A percentile compares a stretch with the other conserved stretches of the same genome.
phyloP scores from a whole-genome alignment of 2,329 filamentous ascomycete species.

The Fusarium sp. region DNA sequence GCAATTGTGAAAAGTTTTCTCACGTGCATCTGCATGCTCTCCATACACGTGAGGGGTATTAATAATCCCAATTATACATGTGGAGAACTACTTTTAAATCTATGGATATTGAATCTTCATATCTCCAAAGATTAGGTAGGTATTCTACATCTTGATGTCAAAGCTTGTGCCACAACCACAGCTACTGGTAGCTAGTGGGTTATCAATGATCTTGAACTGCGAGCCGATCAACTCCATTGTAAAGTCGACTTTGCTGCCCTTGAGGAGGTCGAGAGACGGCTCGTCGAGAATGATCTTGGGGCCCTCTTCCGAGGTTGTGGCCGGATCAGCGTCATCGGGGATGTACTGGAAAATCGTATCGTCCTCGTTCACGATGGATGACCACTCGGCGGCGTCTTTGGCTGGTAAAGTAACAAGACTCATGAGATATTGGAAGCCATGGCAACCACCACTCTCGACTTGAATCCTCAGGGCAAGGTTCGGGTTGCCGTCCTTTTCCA shows the following conservation, averaged over 20 bases:
- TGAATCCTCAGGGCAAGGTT: slow-evolving; percentile 88
- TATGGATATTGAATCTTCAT: slow-evolving; percentile 1
- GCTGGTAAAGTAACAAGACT: slow-evolving; percentile 73
- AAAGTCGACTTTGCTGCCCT: slow-evolving; percentile 95
- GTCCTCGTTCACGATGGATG: slow-evolving; percentile 68
- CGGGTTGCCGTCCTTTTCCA: slow-evolving; percentile 76
- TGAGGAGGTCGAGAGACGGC: slow-evolving; percentile 85
- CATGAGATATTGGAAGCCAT: slow-evolving; percentile 98
- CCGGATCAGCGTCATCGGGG: slow-evolving; percentile 53
- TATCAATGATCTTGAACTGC: slow-evolving; percentile 96
- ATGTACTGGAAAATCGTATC: slow-evolving; percentile 87
- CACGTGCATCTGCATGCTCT: background rate
- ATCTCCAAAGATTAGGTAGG: background rate
- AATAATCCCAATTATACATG: slow-evolving; percentile 22
- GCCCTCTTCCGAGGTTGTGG: slow-evolving; percentile 43
- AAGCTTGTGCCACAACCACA: slow-evolving; percentile 98
- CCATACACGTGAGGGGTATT: slow-evolving; percentile 23
- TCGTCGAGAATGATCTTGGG: slow-evolving; percentile 91
- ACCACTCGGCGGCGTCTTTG: slow-evolving; percentile 46
- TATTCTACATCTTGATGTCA: slow-evolving; percentile 77
- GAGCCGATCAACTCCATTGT: slow-evolving; percentile 89
- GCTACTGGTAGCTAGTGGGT: slow-evolving; percentile 89
- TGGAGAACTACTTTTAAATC: slow-evolving; percentile 14
- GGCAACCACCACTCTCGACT: slow-evolving; percentile 93
- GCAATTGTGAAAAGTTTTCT: background rate